Evolutionary conservation across 2,329 filamentous ascomycete species (phyloP), one percentile per base, ranked within the genome.

Genomic region (Monosporascus sp.): DNA sequence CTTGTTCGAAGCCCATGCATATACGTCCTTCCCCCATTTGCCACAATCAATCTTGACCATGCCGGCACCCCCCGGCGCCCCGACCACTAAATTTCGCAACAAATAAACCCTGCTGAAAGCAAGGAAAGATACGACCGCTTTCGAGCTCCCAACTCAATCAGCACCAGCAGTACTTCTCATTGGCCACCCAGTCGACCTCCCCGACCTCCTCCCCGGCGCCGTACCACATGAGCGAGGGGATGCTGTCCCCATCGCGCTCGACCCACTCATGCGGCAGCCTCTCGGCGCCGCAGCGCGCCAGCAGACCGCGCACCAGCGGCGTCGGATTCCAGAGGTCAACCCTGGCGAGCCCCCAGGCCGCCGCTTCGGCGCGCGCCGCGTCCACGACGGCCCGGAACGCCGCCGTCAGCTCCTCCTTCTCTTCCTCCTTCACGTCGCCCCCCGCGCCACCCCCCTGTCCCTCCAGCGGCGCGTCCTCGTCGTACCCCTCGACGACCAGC

Each of bases 321-420:
- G 79, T 80, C 0, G 92, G 91, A 65, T 94, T 96, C 93, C 93
- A 97, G 49, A 93, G 74, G 66, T 91, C 81, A 3, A 96, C 82
- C 46, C 82, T 78, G 41, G 78, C 75, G 72, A 90, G 83, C 45
- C 80, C 74, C 87, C 89, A 96, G 52, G 82, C 75, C 3, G 75
- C 71, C 2, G 92, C 92, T 69, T 95, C 84, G 8, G 71, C 71
- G 62, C 86, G 83, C 5, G 90, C 91, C 45, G 84, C 74, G 42
- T 73, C 70, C 45, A 96, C 67, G 25, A 96, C 77, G 3, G 81
- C 80, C 38, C 77, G 75, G 54, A 95, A 73, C 0, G 80, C 78
- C 17, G 74, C 70, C 1, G 69, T 68, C 46, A 86, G 72, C 39
- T 77, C 73, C 5, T 70, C 68, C 5, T 73, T 67, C 14, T 31